Percentiles rank a stretch among this genome's conserved stretches.
Evolutionary conservation across 1,284 basidiomycete genomes (phyloP).

Genomic region (Austroboletus niveus): DNA sequence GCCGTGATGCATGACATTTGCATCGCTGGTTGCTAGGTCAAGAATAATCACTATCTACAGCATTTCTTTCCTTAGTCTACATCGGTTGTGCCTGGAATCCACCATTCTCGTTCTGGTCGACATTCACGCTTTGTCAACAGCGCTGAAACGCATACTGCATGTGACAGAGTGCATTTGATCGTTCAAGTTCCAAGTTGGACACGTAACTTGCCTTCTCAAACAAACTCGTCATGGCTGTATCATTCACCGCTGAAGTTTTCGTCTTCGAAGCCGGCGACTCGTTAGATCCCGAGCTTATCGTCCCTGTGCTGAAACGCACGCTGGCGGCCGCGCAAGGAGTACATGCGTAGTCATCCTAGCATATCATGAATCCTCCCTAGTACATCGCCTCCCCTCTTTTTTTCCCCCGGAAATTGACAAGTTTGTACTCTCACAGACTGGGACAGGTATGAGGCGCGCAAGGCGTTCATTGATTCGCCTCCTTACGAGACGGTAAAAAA

Average conservation of each 20-base stretch:
- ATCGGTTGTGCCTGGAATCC: too few species aligned
- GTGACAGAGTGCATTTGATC: too few species aligned
- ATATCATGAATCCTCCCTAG: slow-evolving; percentile 8
- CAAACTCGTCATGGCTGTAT: too few species aligned
- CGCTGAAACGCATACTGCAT: too few species aligned
- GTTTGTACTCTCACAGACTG: slow-evolving; percentile 18
- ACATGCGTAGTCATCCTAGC: slow-evolving; percentile 12
- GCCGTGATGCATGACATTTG: too few species aligned
- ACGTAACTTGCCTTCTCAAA: too few species aligned
- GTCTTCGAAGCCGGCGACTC: slow-evolving; percentile 20
- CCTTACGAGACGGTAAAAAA: slow-evolving; percentile 5
- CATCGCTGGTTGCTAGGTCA: too few species aligned
- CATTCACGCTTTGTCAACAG: too few species aligned
- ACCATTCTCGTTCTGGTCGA: too few species aligned
- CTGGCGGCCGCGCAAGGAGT: slow-evolving; percentile 8
- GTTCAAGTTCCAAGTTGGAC: too few species aligned
- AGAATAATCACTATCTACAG: too few species aligned
- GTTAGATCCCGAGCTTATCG: slow-evolving; percentile 5
- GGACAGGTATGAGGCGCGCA: slow-evolving; percentile 26
- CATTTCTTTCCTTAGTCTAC: too few species aligned
- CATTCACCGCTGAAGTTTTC: slow-evolving; percentile 22
- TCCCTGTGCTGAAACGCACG: slow-evolving; percentile 8
- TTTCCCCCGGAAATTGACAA: not conserved
- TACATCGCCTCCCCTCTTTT: slow-evolving; percentile 6
- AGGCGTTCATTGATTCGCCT: slow-evolving; percentile 6